Evolutionary conservation across 345 rosid species (phyloP).

Genomic region (Gossypium arboreum): DNA sequence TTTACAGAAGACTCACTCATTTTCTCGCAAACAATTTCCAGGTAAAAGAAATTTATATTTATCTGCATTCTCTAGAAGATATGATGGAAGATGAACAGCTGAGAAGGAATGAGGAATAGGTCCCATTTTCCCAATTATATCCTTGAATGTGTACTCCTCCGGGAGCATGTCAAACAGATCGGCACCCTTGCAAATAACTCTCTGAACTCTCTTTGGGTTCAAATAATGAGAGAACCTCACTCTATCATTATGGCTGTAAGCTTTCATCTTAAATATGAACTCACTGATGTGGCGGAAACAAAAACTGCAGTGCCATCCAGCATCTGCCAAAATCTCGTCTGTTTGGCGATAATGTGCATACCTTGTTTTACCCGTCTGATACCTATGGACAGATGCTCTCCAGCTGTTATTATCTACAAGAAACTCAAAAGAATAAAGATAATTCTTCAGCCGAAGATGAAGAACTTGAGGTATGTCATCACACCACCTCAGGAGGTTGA

Average conservation of each 20-base stretch:
- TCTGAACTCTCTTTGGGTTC: constrained; percentile 64
- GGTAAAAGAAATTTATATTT: constrained; percentile 60
- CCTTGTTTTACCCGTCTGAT: constrained; percentile 51
- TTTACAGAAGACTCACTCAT: constrained; percentile 26
- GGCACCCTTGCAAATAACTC: constrained; percentile 58
- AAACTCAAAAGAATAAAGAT: constrained; percentile 54
- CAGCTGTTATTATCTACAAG: constrained; percentile 41
- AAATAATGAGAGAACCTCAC: constrained; percentile 56
- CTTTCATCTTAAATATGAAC: constrained; percentile 73
- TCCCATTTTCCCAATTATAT: constrained; percentile 70
- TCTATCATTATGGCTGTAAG: constrained; percentile 70
- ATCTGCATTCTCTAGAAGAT: constrained; percentile 55
- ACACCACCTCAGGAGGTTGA: constrained; percentile 52
- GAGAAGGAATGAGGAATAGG: constrained; percentile 73
- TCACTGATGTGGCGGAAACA: constrained; percentile 57
- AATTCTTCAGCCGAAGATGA: constrained; percentile 46
- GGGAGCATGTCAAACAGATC: constrained; percentile 79
- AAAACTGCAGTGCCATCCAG: constrained; percentile 86
- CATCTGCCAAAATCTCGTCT: constrained; percentile 60
- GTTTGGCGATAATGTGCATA: constrained; percentile 71
- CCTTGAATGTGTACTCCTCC: constrained; percentile 70
- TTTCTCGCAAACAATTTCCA: constrained; percentile 57
- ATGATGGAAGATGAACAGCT: constrained; percentile 61
- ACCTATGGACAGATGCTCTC: constrained; percentile 58
- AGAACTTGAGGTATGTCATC: constrained; percentile 44